phyloP scores from a whole-genome alignment of 192 early-diverging fungal species.

The Podochytrium sp. region DNA sequence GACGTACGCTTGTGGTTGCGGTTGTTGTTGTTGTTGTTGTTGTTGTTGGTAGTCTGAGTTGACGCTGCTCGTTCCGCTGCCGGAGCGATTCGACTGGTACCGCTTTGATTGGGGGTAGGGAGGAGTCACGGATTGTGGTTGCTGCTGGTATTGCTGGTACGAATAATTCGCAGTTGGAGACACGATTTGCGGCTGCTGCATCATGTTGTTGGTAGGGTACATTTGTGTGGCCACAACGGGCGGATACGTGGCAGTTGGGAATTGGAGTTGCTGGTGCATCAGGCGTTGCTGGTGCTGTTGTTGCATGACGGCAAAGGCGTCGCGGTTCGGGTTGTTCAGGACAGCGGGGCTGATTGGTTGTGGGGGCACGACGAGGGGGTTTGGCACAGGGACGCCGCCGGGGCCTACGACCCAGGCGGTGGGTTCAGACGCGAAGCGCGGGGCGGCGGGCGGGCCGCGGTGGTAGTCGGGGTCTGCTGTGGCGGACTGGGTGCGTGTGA shows the following conservation, averaged over 20 bases:
- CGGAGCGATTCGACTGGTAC: not conserved
- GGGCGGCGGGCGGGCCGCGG: not conserved
- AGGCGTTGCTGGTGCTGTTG: constrained; percentile 6
- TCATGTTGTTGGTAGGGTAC: not conserved
- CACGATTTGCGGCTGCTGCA: not conserved
- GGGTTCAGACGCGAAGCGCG: not conserved
- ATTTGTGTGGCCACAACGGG: too few species aligned
- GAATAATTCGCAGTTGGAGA: not conserved
- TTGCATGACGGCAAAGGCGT: constrained; percentile 2
- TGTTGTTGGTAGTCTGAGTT: constrained; percentile 1
- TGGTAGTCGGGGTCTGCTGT: constrained; percentile 17
- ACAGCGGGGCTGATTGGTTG: not conserved
- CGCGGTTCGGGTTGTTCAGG: not conserved
- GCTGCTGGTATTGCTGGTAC: not conserved
- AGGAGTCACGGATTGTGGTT: not conserved
- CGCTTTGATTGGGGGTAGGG: not conserved
- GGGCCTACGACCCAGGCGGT: not conserved
- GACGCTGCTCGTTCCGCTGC: not conserved
- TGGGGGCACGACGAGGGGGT: not conserved
- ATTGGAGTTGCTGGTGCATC: constrained; percentile 3
- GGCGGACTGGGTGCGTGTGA: too few species aligned
- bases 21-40: constrained; percentile 1
- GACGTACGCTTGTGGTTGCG: too few species aligned
- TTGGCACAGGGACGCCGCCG: not conserved
- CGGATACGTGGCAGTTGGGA: too few species aligned